Percentiles rank a stretch among this genome's conserved stretches.
Conservation (phyloP, 371 early-diverging fungal species). For the Lichtheimia corymbifera region DNA sequence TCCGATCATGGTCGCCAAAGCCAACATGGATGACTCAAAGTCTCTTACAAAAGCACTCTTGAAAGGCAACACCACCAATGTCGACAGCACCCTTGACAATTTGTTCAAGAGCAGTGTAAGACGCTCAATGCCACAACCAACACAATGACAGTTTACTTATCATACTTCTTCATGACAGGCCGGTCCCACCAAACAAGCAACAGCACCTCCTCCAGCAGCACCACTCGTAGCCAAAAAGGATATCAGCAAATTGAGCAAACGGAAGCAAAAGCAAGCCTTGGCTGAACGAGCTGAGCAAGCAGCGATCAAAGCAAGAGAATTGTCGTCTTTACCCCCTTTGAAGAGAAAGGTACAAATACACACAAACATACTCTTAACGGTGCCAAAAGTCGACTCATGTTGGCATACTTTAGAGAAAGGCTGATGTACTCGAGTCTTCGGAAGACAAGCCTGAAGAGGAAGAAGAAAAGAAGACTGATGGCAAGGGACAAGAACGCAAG, state of each 20-base stretch:
- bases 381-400: neutral
- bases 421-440: neutral
- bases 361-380: too few relatives aligned
- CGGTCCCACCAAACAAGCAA: neutral
- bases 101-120: slow-evolving; percentile 6
- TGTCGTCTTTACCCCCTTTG: neutral
- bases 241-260: neutral
- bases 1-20: slow-evolving; percentile 1
- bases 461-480: slow-evolving; percentile 1
- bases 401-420: slow-evolving; percentile 2
- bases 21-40: neutral
- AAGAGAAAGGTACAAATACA: neutral
- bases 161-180: neutral
- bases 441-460: slow-evolving; percentile 7
- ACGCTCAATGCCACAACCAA: neutral
- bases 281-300: neutral
- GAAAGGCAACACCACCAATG: neutral
- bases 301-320: neutral
- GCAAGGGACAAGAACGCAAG: neutral
- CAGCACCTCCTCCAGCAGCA: neutral
- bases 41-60: neutral
- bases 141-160: neutral
- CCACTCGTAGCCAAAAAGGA: neutral
- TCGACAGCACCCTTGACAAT: neutral
- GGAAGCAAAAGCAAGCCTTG: neutral